A percentile compares a stretch with the other conserved stretches of the same genome.
These are phyloP conservation scores for Hypoxylon sp. DNA, from an alignment of 2,329 filamentous ascomycete species.

Conservation along the genomic window DNA sequence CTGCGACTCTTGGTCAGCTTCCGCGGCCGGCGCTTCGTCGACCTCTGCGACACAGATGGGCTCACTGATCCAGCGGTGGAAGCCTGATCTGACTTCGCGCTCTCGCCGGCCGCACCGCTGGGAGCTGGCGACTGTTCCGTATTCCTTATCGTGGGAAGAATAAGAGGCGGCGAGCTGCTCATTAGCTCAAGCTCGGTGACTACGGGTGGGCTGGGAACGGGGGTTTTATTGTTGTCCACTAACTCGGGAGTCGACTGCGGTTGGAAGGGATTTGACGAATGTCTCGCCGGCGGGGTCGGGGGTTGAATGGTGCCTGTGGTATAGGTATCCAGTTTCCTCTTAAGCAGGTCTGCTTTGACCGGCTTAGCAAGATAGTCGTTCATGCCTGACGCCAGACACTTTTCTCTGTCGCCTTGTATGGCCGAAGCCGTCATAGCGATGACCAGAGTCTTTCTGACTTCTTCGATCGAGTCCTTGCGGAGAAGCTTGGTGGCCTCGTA, in stretches of 20 bases:
- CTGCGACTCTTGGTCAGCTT: slow-evolving; percentile 54
- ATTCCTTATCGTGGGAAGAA: slow-evolving; percentile 38
- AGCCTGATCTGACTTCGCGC: slow-evolving; percentile 43
- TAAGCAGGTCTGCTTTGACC: slow-evolving; percentile 86
- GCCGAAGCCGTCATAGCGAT: slow-evolving; percentile 98
- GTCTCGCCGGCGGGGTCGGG: slow-evolving; percentile 38
- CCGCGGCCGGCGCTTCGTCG: slow-evolving; percentile 45
- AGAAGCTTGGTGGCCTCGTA: slow-evolving; percentile 90
- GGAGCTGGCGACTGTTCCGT: slow-evolving; percentile 38
- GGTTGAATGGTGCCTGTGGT: slow-evolving; percentile 51
- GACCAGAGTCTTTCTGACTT: slow-evolving; percentile 83
- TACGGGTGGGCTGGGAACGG: slow-evolving; percentile 34
- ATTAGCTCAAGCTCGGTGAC: slow-evolving; percentile 28
- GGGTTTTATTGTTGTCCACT: slow-evolving; percentile 26
- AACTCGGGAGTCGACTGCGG: slow-evolving; percentile 1
- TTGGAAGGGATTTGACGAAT: slow-evolving; percentile 31
- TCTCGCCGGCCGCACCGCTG: slow-evolving; percentile 48
- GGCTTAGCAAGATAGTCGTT: slow-evolving; percentile 97
- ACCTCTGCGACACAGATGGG: slow-evolving; percentile 23
- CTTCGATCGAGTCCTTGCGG: slow-evolving; percentile 76
- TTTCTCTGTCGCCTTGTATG: slow-evolving; percentile 93
- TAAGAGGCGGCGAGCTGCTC: slow-evolving; percentile 35
- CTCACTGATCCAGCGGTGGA: slow-evolving; percentile 33
- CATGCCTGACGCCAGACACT: slow-evolving; percentile 95
- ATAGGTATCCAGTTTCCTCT: slow-evolving; percentile 76